Percentiles rank a stretch among this genome's conserved stretches.
phyloP scores from a whole-genome alignment of 306 rosid genomes.

The Fragaria nilgerrensis region DNA sequence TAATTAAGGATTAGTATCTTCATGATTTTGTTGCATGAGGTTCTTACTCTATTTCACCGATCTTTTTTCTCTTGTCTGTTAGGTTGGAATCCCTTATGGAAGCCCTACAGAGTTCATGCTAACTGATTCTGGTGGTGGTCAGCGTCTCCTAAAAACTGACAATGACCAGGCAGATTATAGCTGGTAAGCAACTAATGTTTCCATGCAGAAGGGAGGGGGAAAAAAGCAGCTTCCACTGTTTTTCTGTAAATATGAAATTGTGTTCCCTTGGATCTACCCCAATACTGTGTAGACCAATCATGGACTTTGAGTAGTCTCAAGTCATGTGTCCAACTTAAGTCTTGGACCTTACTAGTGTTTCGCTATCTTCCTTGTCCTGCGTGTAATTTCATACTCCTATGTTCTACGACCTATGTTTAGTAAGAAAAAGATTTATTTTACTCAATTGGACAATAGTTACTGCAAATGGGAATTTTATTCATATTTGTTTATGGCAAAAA shows the following conservation, averaged over 20 bases:
- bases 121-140: constrained; percentile 47
- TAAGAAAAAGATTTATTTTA: neutral
- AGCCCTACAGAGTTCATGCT: constrained; percentile 50
- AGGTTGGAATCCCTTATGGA: constrained; percentile 85
- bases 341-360: neutral
- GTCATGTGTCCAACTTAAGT: neutral
- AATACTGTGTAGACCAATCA: neutral
- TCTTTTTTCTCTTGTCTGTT: constrained; percentile 18
- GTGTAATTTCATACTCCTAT: neutral
- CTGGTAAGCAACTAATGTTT: constrained; percentile 42
- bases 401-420: neutral
- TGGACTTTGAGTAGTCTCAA: neutral
- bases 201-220: neutral
- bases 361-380: neutral
- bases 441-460: neutral
- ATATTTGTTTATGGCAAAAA: neutral
- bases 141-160: constrained; percentile 62
- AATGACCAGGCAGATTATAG: constrained; percentile 48
- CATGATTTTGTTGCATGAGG: constrained; percentile 6
- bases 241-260: neutral
- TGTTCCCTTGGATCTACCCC: neutral
- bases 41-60: neutral
- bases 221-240: neutral
- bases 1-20: neutral
- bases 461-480: neutral